These are phyloP conservation scores for Rhinocladiella similis DNA, from an alignment of 2,329 filamentous ascomycete genomes.

Conservation along the genomic window DNA sequence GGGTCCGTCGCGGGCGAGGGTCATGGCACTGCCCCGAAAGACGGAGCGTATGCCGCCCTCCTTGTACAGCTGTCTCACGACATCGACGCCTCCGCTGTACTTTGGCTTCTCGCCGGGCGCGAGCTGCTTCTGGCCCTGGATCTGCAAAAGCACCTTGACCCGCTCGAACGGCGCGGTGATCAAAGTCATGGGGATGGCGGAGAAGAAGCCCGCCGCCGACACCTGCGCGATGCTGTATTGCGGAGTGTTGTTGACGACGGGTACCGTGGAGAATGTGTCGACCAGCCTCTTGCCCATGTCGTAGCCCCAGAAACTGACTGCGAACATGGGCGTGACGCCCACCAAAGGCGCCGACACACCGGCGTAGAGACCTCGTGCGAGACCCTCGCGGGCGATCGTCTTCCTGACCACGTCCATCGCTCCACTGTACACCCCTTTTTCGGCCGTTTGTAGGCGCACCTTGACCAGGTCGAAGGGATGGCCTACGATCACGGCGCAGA, in stretches of 20 bases:
- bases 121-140: slow-evolving; percentile 86
- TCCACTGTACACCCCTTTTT: slow-evolving; percentile 85
- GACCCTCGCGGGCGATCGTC: slow-evolving; percentile 82
- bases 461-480: slow-evolving; percentile 98
- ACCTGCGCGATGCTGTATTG: slow-evolving; percentile 82
- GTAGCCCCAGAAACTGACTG: slow-evolving; percentile 78
- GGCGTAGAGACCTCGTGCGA: slow-evolving; percentile 82
- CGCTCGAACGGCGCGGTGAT: slow-evolving; percentile 99
- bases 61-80: slow-evolving; percentile 88
- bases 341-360: slow-evolving; percentile 93
- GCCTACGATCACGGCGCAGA: slow-evolving; percentile 91
- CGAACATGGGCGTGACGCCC: slow-evolving; percentile 95
- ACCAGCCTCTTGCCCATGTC: slow-evolving; percentile 93
- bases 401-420: slow-evolving; percentile 90
- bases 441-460: slow-evolving; percentile 93
- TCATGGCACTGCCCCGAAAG: slow-evolving; percentile 88
- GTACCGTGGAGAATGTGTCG: slow-evolving; percentile 62
- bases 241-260: slow-evolving; percentile 59
- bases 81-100: slow-evolving; percentile 83
- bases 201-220: slow-evolving; percentile 93
- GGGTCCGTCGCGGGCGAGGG: slow-evolving; percentile 88
- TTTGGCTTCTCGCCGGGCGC: slow-evolving; percentile 88
- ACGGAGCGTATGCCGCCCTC: slow-evolving; percentile 89
- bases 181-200: slow-evolving; percentile 92
- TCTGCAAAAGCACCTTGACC: slow-evolving; percentile 96